Conservation (phyloP, 2,329 filamentous ascomycete species). For the Cyphellophora europaea region DNA sequence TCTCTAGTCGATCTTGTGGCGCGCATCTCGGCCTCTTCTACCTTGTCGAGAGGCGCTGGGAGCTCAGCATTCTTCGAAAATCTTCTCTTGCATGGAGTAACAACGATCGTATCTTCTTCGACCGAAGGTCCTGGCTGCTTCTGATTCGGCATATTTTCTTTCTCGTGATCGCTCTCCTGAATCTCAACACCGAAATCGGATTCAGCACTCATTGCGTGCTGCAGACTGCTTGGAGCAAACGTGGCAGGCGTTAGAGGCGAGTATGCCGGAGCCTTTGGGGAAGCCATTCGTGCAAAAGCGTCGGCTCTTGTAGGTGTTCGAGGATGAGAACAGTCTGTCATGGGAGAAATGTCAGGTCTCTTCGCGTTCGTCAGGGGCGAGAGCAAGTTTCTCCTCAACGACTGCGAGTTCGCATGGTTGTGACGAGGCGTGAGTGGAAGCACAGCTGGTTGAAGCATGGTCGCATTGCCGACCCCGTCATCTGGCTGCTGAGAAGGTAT, state of each 20-base stretch:
- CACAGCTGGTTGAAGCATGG: background rate
- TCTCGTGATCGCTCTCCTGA: background rate
- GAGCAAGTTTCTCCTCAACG: conserved; percentile 7
- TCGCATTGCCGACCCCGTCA: too few relatives aligned
- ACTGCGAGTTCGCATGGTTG: conserved; percentile 2
- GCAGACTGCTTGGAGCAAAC: background rate
- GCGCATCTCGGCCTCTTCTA: too few relatives aligned
- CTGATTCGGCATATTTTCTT: background rate
- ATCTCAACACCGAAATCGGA: background rate
- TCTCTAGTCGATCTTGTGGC: too few relatives aligned
- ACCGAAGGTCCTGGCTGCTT: too few relatives aligned
- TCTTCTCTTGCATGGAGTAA: too few relatives aligned
- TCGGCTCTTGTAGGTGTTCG: conserved; percentile 3
- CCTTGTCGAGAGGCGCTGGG: too few relatives aligned
- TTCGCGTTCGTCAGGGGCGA: conserved; percentile 12
- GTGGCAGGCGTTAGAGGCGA: conserved; percentile 11
- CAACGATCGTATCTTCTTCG: too few relatives aligned
- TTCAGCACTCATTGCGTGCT: background rate
- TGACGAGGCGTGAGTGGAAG: conserved; percentile 5
- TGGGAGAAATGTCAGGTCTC: conserved; percentile 11
- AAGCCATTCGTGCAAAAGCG: conserved; percentile 1
- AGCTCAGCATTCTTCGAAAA: too few relatives aligned
- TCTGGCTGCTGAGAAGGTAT: background rate
- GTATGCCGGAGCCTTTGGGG: conserved; percentile 7
- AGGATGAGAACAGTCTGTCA: conserved; percentile 10